These are phyloP conservation scores for Rutstroemia sp. DNA, from an alignment of 2,329 filamentous ascomycete species.

Conservation along the genomic window DNA sequence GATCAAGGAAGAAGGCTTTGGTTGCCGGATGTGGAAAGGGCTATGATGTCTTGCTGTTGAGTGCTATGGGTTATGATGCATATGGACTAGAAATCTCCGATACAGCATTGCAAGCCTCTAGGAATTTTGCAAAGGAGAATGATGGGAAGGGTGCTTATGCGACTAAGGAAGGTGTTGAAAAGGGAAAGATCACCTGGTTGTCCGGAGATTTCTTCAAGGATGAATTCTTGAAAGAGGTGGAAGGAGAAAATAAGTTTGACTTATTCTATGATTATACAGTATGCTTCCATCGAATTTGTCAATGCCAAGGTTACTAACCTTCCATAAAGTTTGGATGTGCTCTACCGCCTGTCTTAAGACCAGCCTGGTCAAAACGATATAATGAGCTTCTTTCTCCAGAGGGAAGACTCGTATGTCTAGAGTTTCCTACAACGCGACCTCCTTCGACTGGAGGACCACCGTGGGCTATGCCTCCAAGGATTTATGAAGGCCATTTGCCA, in stretches of 20 bases:
- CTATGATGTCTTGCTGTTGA: constrained; percentile 71
- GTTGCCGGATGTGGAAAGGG: constrained; percentile 79
- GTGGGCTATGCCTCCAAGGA: constrained; percentile 58
- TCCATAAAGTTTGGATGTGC: constrained; percentile 52
- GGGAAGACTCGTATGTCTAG: constrained; percentile 57
- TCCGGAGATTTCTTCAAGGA: constrained; percentile 60
- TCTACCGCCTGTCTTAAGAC: constrained; percentile 44
- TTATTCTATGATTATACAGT: constrained; percentile 59
- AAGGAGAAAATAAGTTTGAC: constrained; percentile 48
- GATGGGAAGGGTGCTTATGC: constrained; percentile 37
- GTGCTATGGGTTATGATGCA: constrained; percentile 68
- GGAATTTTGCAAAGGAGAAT: constrained; percentile 15
- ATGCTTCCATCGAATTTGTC: constrained; percentile 19
- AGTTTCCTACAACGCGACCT: constrained; percentile 70
- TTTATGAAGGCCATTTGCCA: constrained; percentile 65
- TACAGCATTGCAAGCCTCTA: constrained; percentile 15
- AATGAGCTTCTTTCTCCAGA: constrained; percentile 39
- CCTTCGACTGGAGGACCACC: constrained; percentile 62
- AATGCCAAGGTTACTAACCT: constrained; percentile 5
- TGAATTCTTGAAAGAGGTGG: constrained; percentile 42
- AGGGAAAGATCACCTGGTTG: constrained; percentile 49
- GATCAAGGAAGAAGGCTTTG: constrained; percentile 47
- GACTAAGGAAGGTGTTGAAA: constrained; percentile 34
- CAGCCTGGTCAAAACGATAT: constrained; percentile 47
- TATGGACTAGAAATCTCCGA: constrained; percentile 57